phyloP scores from a whole-genome alignment of 2,329 filamentous ascomycete species.

The Neonectria neomacrospora region DNA sequence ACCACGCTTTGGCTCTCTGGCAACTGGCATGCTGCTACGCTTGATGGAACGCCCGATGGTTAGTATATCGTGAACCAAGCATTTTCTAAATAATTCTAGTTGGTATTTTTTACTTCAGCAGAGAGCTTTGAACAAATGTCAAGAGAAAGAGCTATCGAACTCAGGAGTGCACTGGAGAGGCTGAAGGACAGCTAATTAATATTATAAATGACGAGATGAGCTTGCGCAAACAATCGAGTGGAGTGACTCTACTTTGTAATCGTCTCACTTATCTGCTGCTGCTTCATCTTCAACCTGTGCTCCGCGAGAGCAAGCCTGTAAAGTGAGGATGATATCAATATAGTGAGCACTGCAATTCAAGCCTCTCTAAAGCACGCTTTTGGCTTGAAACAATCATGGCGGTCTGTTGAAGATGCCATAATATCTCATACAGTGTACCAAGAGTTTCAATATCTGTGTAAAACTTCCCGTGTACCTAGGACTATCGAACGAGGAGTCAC shows the following conservation, averaged over 20 bases:
- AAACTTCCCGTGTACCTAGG: too few species aligned
- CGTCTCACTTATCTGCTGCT: too few species aligned
- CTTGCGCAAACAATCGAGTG: neutral
- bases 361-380: too few species aligned
- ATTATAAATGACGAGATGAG: neutral
- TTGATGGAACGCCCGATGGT: slow-evolving; percentile 36
- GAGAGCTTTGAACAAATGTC: slow-evolving; percentile 33
- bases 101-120: slow-evolving; percentile 4
- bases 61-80: slow-evolving; percentile 17
- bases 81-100: neutral
- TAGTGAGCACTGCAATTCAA: neutral
- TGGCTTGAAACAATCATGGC: too few species aligned
- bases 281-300: too few species aligned
- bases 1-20: slow-evolving; percentile 38
- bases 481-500: too few species aligned
- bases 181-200: slow-evolving; percentile 25
- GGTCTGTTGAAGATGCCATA: too few species aligned
- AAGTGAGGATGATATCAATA: too few species aligned
- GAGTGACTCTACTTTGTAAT: too few species aligned
- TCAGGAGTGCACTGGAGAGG: slow-evolving; percentile 28
- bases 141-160: slow-evolving; percentile 32
- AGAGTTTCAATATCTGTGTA: too few species aligned
- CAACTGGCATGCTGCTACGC: slow-evolving; percentile 38
- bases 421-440: too few species aligned
- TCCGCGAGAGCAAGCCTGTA: too few species aligned